Evolutionary conservation across 257 asterid genomes (phyloP), one percentile per base, ranked within the genome.

Genomic region (Capsicum chinense): DNA sequence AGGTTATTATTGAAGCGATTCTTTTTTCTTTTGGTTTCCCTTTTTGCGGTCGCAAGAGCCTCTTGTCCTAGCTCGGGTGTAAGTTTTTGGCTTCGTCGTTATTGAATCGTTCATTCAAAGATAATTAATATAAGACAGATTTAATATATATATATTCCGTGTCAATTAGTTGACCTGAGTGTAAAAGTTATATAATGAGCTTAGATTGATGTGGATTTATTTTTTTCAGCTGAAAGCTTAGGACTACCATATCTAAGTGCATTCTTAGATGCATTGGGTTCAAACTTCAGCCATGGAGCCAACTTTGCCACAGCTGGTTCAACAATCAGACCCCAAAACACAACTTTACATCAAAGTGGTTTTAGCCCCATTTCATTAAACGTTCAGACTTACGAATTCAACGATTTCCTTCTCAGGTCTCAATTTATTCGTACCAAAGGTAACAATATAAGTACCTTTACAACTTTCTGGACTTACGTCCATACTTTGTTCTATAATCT

Each of bases 241-340:
- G 89, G 92, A 85, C 16, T 92, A 54, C 94, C 98, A 19, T 86
- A 96, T 83, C 87, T 93, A 8, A 92, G 98, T 84, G 97, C 99
- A 11, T 95, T 86, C 64, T 93, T 95, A 13, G 99, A 95, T 83
- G 93, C 99, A 71, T 12, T 94, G 58, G 98, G 98, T 64, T 90
- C 98, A 50, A 94, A 96, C 87, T 96, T 96, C 90, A 91, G 83
- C 8, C 91, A 92, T 80, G 99, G 99, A 85, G 97, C 98, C 86
- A 95, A 95, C 84, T 95, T 95, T 48, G 99, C 99, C 5, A 94
- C 98, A 0, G 99, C 98, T 16, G 99, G 98, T 58, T 96, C 99
- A 17, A 92, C 98, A 4, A 88, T 96, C 21, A 90, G 98, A 82
- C 97, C 97, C 1, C 99, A 90, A 76, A 94, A 95, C 89, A 91